Base-by-base conservation (phyloP, 1,284 basidiomycete species). In the Ustilago hordei region DNA sequence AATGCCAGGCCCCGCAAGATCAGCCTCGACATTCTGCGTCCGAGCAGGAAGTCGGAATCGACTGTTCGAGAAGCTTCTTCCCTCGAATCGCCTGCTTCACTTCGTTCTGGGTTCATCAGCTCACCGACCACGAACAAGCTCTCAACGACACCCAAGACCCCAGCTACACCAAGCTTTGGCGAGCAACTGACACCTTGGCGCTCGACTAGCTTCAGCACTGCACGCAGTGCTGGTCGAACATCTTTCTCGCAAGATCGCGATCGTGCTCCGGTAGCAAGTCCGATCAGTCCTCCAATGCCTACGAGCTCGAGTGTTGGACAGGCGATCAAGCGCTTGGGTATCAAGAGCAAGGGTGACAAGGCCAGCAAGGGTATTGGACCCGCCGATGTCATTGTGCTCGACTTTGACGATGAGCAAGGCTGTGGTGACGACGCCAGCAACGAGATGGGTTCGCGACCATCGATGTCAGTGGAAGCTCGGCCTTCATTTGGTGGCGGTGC, bases 221-320 rank as follows among this genome's bases (percentile, higher is more conserved):
- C 55, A 6, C 47, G 64, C 6, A 69, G 36, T n/a, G 65, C 32
- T 28, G 69, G 62, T 9, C 58, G 74, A 13, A 62, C 74, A 3
- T 76, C 74, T 3, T 76, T 76, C 48, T 76, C 69, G 17, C 69
- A 71, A 52, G 74, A 76, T 56, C 64, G 74, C 28, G 74, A 76
- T 31, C 61, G 74, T 23, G 63, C 69, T 15, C 74, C 74, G 8
- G 74, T 76, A 23, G 74, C 69, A 0, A 76, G 69, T 34, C 69
- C 74, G 2, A 65, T 76, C 47, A 76, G 74, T 48, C 69, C 65
- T 13, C 62, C 69, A 2, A 15, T 75, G 56, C 66, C 66, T 2
- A 23, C 58, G 13, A 31, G 48, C 43, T 59, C 62, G 0, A 41
- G 61, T 17, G 59, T 76, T 3, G 63, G 63, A 6, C 65, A 68